phyloP scores from a whole-genome alignment of 176 grass and related monocot species.

The Urochloa ruziziensis region DNA sequence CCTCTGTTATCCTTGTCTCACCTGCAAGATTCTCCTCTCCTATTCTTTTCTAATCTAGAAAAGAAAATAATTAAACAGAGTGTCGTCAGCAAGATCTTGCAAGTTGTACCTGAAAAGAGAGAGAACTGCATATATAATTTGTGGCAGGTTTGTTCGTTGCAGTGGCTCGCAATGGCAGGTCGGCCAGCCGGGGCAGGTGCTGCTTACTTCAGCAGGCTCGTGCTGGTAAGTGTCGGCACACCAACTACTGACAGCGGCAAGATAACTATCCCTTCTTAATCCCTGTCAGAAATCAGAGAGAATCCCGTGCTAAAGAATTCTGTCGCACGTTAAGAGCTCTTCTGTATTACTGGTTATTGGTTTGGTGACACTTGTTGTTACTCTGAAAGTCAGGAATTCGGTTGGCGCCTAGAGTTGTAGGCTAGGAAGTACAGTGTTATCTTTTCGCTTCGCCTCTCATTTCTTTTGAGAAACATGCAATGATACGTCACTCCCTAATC shows the following conservation, averaged over 20 bases:
- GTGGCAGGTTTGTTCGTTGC: conserved; percentile 37
- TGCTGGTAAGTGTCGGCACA: conserved; percentile 39
- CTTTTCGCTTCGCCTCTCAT: background rate
- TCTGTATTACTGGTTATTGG: too few relatives aligned
- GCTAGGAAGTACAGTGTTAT: background rate
- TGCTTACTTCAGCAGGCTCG: conserved; percentile 35
- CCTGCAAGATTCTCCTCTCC: conserved; percentile 24
- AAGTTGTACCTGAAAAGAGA: conserved; percentile 1
- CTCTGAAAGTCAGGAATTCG: background rate
- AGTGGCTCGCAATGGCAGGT: conserved; percentile 10
- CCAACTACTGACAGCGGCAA: conserved; percentile 27
- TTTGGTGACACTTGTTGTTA: conserved; percentile 13
- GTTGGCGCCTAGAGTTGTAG: background rate
- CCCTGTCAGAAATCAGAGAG: conserved; percentile 26
- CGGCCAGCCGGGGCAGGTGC: background rate
- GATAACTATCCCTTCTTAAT: background rate
- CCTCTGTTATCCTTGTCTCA: conserved; percentile 12
- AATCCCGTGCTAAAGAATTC: conserved; percentile 22
- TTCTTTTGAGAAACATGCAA: background rate
- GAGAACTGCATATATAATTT: background rate
- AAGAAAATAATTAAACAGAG: background rate
- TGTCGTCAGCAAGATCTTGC: conserved; percentile 33
- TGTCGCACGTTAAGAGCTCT: too few relatives aligned
- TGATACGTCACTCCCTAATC: background rate
- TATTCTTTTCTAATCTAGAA: background rate